phyloP scores from a whole-genome alignment of 805 yeast species.

The Pichia scutulata region DNA sequence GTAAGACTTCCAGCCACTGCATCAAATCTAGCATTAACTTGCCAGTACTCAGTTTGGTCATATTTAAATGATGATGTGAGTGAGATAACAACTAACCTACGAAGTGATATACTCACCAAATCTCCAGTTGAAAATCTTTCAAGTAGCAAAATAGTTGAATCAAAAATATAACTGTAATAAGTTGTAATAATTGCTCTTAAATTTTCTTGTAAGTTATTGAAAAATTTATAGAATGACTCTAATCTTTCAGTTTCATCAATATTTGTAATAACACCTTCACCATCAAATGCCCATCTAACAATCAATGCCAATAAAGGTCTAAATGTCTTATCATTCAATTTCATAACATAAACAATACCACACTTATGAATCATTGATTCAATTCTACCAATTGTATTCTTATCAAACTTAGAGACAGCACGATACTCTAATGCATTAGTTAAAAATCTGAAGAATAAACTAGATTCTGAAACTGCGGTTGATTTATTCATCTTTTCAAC shows the following conservation, averaged over 20 bases:
- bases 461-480: constrained; percentile 63
- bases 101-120: constrained; percentile 43
- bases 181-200: constrained; percentile 82
- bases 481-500: constrained; percentile 67
- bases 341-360: constrained; percentile 73
- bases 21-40: constrained; percentile 76
- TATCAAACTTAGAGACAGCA: constrained; percentile 49
- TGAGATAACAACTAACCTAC: constrained; percentile 67
- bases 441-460: constrained; percentile 60
- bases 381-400: constrained; percentile 69
- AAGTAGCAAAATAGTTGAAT: constrained; percentile 55
- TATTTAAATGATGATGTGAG: constrained; percentile 75
- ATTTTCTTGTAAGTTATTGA: constrained; percentile 74
- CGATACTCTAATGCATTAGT: constrained; percentile 68
- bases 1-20: constrained; percentile 55
- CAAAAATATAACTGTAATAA: constrained; percentile 80
- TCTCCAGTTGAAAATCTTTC: constrained; percentile 38
- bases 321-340: constrained; percentile 87
- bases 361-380: constrained; percentile 70
- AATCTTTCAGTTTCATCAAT: constrained; percentile 51
- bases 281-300: constrained; percentile 88
- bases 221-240: constrained; percentile 75
- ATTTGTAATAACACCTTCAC: constrained; percentile 49
- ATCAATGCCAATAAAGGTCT: constrained; percentile 84
- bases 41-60: constrained; percentile 95